Conservation (phyloP, 805 yeast species). For the Priceomyces castillae region DNA sequence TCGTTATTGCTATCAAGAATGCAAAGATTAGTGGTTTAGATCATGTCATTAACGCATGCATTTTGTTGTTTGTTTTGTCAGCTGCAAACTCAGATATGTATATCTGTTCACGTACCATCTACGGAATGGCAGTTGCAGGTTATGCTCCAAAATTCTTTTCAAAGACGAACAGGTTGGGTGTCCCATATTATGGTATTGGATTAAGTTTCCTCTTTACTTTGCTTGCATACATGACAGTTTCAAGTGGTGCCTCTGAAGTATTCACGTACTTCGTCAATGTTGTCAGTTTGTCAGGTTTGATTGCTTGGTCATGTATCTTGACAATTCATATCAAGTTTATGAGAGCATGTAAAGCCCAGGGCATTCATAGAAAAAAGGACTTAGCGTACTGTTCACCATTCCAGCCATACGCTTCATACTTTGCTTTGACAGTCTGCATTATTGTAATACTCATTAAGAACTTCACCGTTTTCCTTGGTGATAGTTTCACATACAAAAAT, state of each 20-base stretch:
- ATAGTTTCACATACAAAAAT: slow-evolving; percentile 53
- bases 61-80: slow-evolving; percentile 72
- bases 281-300: slow-evolving; percentile 70
- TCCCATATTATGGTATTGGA: slow-evolving; percentile 60
- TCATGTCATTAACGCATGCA: slow-evolving; percentile 73
- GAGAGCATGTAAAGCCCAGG: slow-evolving; percentile 62
- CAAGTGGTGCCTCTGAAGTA: slow-evolving; percentile 52
- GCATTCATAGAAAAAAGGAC: slow-evolving; percentile 48
- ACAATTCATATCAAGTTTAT: slow-evolving; percentile 65
- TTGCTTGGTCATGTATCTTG: slow-evolving; percentile 72
- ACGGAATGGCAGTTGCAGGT: slow-evolving; percentile 69
- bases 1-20: slow-evolving; percentile 73
- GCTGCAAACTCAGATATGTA: slow-evolving; percentile 80
- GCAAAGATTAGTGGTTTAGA: slow-evolving; percentile 67
- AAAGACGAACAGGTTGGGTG: slow-evolving; percentile 64
- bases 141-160: slow-evolving; percentile 70
- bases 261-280: slow-evolving; percentile 73
- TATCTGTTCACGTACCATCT: slow-evolving; percentile 72
- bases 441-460: slow-evolving; percentile 63
- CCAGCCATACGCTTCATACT: slow-evolving; percentile 65
- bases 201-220: slow-evolving; percentile 54
- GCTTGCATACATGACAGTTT: slow-evolving; percentile 69
- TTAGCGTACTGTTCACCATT: slow-evolving; percentile 64
- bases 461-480: slow-evolving; percentile 67
- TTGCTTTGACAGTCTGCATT: slow-evolving; percentile 53